phyloP scores from a whole-genome alignment of 768 basidiomycete species.

The Pleurotus cornucopiae region DNA sequence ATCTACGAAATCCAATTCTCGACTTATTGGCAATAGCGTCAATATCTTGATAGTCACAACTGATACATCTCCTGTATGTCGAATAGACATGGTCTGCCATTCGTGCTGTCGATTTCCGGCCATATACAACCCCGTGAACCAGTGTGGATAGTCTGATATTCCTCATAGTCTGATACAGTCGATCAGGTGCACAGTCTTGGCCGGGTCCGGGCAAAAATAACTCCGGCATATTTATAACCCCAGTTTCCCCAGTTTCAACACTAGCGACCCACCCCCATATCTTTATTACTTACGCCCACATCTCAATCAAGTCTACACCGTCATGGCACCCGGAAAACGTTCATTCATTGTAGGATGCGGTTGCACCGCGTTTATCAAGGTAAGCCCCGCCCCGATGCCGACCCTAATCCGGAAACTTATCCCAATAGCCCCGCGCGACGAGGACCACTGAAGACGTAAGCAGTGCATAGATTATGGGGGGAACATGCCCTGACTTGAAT shows the following conservation, averaged over 20 bases:
- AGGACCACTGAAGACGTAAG: conserved; percentile 72
- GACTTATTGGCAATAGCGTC: conserved; percentile 78
- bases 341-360: conserved; percentile 72
- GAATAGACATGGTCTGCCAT: background rate
- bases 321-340: conserved; percentile 28
- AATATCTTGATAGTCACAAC: conserved; percentile 68
- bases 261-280: background rate
- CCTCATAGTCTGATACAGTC: no score
- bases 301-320: no score
- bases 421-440: conserved; percentile 53
- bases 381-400: conserved; percentile 18
- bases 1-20: conserved; percentile 67
- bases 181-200: no score
- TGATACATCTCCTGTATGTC: conserved; percentile 55
- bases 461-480: background rate
- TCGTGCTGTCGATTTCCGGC: no score
- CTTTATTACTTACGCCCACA: background rate
- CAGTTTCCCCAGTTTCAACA: background rate
- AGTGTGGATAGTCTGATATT: no score
- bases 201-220: no score
- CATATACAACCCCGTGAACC: no score
- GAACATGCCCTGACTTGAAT: background rate
- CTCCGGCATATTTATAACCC: no score
- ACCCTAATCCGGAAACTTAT: no score
- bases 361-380: conserved; percentile 78